Base-by-base conservation (phyloP, 1,284 basidiomycete species). In the Cryptococcus depauperatus region DNA sequence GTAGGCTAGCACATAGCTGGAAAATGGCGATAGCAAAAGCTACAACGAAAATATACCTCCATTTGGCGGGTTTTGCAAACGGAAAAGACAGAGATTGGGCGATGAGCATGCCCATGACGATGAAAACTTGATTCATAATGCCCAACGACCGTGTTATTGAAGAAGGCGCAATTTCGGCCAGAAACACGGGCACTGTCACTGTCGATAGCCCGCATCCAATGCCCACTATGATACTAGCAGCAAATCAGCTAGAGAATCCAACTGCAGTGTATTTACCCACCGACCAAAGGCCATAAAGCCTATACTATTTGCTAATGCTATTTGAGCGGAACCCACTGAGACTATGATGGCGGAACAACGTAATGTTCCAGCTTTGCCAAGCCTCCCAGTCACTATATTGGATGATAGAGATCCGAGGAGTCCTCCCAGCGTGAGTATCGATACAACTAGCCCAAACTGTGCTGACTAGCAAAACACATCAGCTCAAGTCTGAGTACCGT, bases 371-470 rank as follows among this genome's bases (percentile, higher is more conserved):
- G 61, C 43, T 8, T 56, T 43, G 2, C 62, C 63, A 10, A 50
- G 14, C 5, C 42, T 43, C 8, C 45, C 46, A 22, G 50, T 59
- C 39, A 59, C 44, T 18, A 29, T 16, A 26, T 46, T 55, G 1
- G 57, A 53, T 13, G 43, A 44, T 6, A 72, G 46, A 2, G 61
- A 60, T 2, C 68, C 69, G 5, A 66, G 29, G 3, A 74, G 58
- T 6, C 74, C 74, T 9, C 74, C 74, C 18, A 74, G 50, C 0
- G 73, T 73, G 55, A 73, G 74, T 35, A 72, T 65, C 11, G 73
- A 58, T 0, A 70, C 72, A 26, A 71, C 59, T 14, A 70, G 43
- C 5, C 72, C 72, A 47, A 72, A 73, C 35, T 63, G 50, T 0
- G 58, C 28, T 2, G 56, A 40, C 65, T 65, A 35, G 1, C 10